Conservation (phyloP, 805 yeast species). For the Isabelozyma rhagii region DNA sequence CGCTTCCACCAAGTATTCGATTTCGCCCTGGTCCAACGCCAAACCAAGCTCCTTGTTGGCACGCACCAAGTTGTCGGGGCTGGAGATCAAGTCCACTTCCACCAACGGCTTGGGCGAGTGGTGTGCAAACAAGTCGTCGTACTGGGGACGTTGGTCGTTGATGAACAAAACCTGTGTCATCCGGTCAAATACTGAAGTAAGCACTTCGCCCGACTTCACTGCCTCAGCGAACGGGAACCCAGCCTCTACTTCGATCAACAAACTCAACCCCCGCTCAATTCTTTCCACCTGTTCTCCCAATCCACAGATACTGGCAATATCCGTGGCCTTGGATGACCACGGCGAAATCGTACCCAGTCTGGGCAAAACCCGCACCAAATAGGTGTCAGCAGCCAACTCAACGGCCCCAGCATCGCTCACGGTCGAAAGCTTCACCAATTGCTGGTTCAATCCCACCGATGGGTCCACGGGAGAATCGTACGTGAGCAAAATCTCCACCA, state of each 20-base stretch:
- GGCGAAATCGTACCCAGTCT: constrained; percentile 97
- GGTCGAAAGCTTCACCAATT: constrained; percentile 32
- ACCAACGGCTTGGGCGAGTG: constrained; percentile 83
- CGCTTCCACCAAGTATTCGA: constrained; percentile 79
- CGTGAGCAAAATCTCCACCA: constrained; percentile 61
- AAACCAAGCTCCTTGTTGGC: constrained; percentile 86
- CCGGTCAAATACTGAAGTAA: constrained; percentile 81
- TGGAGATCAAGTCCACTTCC: constrained; percentile 59
- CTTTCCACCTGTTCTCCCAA: constrained; percentile 67
- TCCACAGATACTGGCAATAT: constrained; percentile 87
- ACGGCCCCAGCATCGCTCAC: constrained; percentile 12
- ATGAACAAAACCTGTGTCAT: constrained; percentile 80
- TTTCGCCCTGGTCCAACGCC: constrained; percentile 94
- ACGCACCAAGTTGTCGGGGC: constrained; percentile 55
- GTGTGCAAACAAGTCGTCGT: constrained; percentile 70
- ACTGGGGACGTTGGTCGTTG: constrained; percentile 58
- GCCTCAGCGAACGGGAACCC: constrained; percentile 64
- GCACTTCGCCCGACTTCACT: constrained; percentile 47
- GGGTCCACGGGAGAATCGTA: constrained; percentile 69
- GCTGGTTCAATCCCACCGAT: constrained; percentile 41
- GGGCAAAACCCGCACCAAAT: constrained; percentile 76
- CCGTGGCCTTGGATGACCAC: constrained; percentile 98
- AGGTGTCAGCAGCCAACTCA: constrained; percentile 39
- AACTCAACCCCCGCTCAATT: constrained; percentile 86
- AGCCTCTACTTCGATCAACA: constrained; percentile 66